Conservation (phyloP, 768 basidiomycete genomes). For the Podaxis sp. region DNA sequence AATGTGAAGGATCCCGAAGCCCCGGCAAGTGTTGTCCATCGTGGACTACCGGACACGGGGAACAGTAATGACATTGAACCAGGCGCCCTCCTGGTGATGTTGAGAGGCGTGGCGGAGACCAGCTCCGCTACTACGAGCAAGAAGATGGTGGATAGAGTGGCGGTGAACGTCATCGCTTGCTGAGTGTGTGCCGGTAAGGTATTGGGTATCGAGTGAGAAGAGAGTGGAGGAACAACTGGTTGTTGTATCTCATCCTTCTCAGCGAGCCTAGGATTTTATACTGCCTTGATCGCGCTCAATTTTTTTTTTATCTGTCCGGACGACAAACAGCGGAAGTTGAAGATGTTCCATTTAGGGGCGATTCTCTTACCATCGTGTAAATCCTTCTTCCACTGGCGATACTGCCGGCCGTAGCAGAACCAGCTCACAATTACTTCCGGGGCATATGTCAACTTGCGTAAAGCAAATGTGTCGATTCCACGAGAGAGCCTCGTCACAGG, state of each 20-base stretch:
- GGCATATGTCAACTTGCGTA: neutral
- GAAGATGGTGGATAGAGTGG: conserved; percentile 2
- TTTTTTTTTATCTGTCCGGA: too few relatives aligned
- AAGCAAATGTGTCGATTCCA: neutral
- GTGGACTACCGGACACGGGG: conserved; percentile 13
- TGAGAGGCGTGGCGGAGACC: conserved; percentile 7
- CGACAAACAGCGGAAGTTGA: neutral
- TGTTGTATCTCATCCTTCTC: neutral
- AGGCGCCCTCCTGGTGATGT: conserved; percentile 2
- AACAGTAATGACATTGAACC: conserved; percentile 13
- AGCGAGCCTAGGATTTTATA: neutral
- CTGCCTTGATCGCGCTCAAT: neutral
- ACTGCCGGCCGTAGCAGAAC: neutral
- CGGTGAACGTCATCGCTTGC: neutral
- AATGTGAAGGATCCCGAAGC: conserved; percentile 12
- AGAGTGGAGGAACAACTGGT: neutral
- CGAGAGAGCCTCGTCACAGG: neutral
- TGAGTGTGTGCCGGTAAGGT: neutral
- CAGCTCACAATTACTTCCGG: neutral
- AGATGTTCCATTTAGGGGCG: neutral
- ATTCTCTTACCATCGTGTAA: neutral
- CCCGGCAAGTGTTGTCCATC: conserved; percentile 19
- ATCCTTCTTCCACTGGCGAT: neutral
- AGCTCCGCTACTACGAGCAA: conserved; percentile 9
- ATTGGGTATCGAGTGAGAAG: neutral